These are phyloP conservation scores for Penicillium sumatraense DNA, from an alignment of 2,329 filamentous ascomycete species.

Conservation along the genomic window DNA sequence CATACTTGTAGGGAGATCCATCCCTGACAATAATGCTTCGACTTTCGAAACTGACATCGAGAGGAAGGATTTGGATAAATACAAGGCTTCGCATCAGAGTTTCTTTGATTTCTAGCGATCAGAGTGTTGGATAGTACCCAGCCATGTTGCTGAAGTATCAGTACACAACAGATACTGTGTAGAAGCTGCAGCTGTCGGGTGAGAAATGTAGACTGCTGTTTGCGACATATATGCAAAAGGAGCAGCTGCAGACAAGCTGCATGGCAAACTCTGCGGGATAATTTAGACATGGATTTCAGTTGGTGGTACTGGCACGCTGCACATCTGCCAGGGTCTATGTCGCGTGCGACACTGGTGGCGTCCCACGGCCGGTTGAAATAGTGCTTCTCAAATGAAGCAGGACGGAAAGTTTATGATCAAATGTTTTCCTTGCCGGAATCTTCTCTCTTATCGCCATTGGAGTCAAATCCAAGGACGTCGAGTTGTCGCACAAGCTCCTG, in stretches of 20 bases:
- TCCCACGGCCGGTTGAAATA: background rate
- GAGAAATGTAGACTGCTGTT: background rate
- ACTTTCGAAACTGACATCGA: background rate
- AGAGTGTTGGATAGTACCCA: background rate
- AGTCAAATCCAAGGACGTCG: slow-evolving; percentile 80
- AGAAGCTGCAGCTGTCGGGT: background rate
- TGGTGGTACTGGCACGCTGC: background rate
- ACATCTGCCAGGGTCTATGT: background rate
- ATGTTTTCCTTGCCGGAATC: slow-evolving; percentile 22
- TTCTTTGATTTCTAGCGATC: background rate
- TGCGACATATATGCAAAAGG: background rate
- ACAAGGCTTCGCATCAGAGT: background rate
- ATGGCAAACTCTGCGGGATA: background rate
- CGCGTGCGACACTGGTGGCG: background rate
- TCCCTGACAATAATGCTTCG: background rate
- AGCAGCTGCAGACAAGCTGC: background rate
- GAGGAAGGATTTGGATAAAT: background rate
- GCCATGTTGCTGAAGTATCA: background rate
- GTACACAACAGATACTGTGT: background rate
- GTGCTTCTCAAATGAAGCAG: background rate
- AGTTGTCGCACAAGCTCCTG: slow-evolving; percentile 90
- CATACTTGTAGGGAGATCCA: too few relatives aligned
- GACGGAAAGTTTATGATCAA: slow-evolving; percentile 8
- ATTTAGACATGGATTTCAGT: background rate
- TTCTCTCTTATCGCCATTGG: slow-evolving; percentile 69